Conservation (phyloP, 164 flowering plant genomes). For the Aristolochia fimbriata region DNA sequence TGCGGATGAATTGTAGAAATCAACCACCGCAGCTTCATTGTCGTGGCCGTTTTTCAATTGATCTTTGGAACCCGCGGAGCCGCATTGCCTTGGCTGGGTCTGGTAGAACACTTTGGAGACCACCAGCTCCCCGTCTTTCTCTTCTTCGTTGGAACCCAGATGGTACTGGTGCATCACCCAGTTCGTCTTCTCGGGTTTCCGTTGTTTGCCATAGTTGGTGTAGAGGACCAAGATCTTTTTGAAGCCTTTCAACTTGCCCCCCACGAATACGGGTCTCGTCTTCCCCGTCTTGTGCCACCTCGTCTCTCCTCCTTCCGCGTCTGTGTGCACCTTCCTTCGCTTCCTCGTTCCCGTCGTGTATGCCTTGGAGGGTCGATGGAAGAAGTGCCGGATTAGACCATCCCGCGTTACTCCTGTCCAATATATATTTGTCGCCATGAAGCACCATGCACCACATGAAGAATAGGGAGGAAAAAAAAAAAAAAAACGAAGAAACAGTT, state of each 20-base stretch:
- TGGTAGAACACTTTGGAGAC: constrained; percentile 91
- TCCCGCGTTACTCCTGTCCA: constrained; percentile 69
- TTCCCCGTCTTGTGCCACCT: constrained; percentile 98
- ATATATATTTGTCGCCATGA: too few relatives aligned
- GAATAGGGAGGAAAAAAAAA: too few relatives aligned
- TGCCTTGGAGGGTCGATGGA: constrained; percentile 90
- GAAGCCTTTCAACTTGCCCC: constrained; percentile 54
- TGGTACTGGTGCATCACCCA: constrained; percentile 99
- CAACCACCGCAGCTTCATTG: constrained; percentile 20
- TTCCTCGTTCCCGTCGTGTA: constrained; percentile 93
- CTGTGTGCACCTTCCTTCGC: constrained; percentile 75
- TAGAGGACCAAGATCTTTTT: constrained; percentile 90
- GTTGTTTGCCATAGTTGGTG: constrained; percentile 82
- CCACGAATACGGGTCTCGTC: constrained; percentile 53
- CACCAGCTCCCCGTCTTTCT: constrained; percentile 87
- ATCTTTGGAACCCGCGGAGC: constrained; percentile 23
- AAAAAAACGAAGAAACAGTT: too few relatives aligned
- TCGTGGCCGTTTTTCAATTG: too few relatives aligned
- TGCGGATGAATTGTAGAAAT: constrained; percentile 25
- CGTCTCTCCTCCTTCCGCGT: constrained; percentile 76
- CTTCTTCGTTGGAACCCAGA: constrained; percentile 73
- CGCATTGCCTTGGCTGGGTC: constrained; percentile 89
- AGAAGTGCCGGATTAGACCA: constrained; percentile 85
- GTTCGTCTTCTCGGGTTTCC: constrained; percentile 86
- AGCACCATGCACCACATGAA: too few relatives aligned